Percentiles rank a stretch among this genome's conserved stretches.
Evolutionary conservation across 2,329 filamentous ascomycete species (phyloP).

Genomic region (Alternaria sp.): DNA sequence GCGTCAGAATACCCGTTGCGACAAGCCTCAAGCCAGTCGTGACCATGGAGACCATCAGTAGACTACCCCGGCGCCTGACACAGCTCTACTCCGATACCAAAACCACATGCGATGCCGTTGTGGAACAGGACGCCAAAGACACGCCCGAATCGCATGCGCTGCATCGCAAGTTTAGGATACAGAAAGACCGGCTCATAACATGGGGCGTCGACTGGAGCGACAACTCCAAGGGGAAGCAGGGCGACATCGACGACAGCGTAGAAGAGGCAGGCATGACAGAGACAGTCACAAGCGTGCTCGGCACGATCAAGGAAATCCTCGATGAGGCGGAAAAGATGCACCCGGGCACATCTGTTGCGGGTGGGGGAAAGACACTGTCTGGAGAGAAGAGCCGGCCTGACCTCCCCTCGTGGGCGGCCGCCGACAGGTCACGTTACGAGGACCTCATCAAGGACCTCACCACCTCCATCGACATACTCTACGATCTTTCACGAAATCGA

Average conservation of each 20-base stretch:
- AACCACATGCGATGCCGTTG: constrained; percentile 76
- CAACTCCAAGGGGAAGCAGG: constrained; percentile 64
- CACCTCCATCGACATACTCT: constrained; percentile 80
- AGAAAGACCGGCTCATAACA: constrained; percentile 79
- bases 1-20: constrained; percentile 13
- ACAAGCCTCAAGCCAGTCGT: constrained; percentile 4
- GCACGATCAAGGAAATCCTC: constrained; percentile 80
- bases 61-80: constrained; percentile 53
- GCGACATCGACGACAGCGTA: constrained; percentile 77
- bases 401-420: constrained; percentile 57
- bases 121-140: constrained; percentile 66
- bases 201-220: constrained; percentile 87
- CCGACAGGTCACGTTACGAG: constrained; percentile 78
- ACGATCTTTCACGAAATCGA: constrained; percentile 76
- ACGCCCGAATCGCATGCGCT: constrained; percentile 75
- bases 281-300: constrained; percentile 80
- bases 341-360: constrained; percentile 56
- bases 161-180: constrained; percentile 80
- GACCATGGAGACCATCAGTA: constrained; percentile 49
- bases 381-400: constrained; percentile 50
- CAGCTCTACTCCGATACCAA: constrained; percentile 84
- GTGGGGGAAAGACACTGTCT: constrained; percentile 41
- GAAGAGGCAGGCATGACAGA: constrained; percentile 75
- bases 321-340: constrained; percentile 79
- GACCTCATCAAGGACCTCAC: constrained; percentile 79